Evolutionary conservation across 352 stramenopile genomes (phyloP), one percentile per base, ranked within the genome.

Genomic region (Phytopythium oedochilum): DNA sequence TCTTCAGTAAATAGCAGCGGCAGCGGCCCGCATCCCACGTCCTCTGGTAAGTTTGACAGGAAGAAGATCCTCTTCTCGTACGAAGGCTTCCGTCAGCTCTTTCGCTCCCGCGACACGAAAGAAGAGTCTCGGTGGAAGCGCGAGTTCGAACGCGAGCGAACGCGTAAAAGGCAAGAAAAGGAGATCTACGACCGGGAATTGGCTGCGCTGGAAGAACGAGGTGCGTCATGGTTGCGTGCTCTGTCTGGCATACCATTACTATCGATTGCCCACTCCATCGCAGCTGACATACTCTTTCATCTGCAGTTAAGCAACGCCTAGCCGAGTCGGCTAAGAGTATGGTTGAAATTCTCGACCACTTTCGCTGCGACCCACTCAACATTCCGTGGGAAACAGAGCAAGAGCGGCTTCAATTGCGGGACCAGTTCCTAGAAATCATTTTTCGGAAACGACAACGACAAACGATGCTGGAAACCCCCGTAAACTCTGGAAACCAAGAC

Each of bases 301-400:
- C 17, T 53, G 36, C 47, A 86, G 83, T 93, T 44, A 81, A 87
- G 20, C 65, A 77, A 34, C 70, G 83, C n/a, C 61, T 93, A 4
- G 71, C 69, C n/a, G 77, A 77, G 43, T 89, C 83, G 20, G 80
- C 83, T 11, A 83, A 78, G 58, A 72, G 82, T 9, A 87, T 93
- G 81, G 63, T 90, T 14, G 77, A 88, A 1, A 55, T 86, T 38
- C 54, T 93, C 10, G 59, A 77, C 11, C 60, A 66, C 1, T 93
- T 93, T 50, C 63, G 64, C 5, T 78, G 64, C 25, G 75, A 89
- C 34, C 73, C 68, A 11, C 58, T 64, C 0, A 46, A 59, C n/a
- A 65, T 86, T 31, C 77, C 81, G 22, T 93, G 83, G 81, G 62
- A 84, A 11, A 77, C 20, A 7, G 66, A 86, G 0, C 31, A 63